A percentile compares a stretch with the other conserved stretches of the same genome.
Evolutionary conservation across 2,329 filamentous ascomycete genomes (phyloP).

Genomic region (Aspergillus neotritici): DNA sequence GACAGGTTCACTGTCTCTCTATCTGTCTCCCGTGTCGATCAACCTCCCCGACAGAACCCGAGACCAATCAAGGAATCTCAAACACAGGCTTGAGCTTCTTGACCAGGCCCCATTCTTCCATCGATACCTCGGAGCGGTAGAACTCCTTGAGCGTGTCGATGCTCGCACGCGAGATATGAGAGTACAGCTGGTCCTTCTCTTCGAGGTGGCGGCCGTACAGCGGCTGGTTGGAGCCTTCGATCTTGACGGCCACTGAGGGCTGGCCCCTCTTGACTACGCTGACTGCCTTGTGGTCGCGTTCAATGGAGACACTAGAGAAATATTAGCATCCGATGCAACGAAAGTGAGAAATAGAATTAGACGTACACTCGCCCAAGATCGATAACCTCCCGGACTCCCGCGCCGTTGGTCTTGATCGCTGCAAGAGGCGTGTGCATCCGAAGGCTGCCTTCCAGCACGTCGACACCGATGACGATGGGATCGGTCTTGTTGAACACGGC

Average conservation of each 20-base stretch:
- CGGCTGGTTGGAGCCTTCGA: conserved; percentile 89
- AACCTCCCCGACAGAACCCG: no score
- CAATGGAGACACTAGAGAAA: conserved; percentile 74
- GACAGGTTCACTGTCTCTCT: no score
- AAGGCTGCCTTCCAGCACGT: conserved; percentile 86
- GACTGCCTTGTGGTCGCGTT: conserved; percentile 95
- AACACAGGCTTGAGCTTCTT: conserved; percentile 94
- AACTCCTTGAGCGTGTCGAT: conserved; percentile 97
- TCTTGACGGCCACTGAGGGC: conserved; percentile 96
- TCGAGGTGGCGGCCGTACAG: conserved; percentile 92
- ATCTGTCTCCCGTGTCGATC: no score
- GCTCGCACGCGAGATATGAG: conserved; percentile 74
- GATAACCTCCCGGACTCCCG: conserved; percentile 75
- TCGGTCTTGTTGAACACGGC: conserved; percentile 98
- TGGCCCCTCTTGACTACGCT: conserved; percentile 89
- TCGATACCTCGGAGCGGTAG: conserved; percentile 78
- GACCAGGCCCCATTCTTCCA: conserved; percentile 91
- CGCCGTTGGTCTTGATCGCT: conserved; percentile 73
- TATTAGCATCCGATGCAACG: conserved; percentile 14
- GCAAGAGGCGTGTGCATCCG: conserved; percentile 84
- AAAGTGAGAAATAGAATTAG: not conserved
- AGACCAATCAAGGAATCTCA: conserved; percentile 62
- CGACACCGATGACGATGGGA: conserved; percentile 91
- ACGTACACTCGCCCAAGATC: conserved; percentile 88
- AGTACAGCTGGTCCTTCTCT: conserved; percentile 83